phyloP scores from a whole-genome alignment of 345 rosid genomes.

The Citrus medica region DNA sequence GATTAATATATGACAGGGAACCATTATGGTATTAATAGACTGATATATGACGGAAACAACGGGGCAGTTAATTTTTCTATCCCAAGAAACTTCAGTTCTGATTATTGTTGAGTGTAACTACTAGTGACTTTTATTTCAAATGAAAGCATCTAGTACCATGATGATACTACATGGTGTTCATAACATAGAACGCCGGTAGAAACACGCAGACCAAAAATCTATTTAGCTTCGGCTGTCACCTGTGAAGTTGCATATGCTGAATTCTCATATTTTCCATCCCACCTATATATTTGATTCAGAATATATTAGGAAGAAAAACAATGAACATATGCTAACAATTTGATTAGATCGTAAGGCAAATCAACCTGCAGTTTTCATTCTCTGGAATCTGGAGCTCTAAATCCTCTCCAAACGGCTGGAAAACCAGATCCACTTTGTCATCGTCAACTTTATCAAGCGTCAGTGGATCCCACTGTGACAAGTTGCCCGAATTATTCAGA shows the following conservation, averaged over 20 bases:
- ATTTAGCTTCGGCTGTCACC: not conserved
- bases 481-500: not conserved
- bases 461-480: constrained; percentile 71
- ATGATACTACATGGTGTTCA: not conserved
- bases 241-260: constrained; percentile 40
- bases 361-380: constrained; percentile 61
- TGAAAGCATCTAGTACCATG: not conserved
- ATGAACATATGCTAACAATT: not conserved
- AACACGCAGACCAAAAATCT: not conserved
- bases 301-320: not conserved
- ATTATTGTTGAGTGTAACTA: not conserved
- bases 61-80: not conserved
- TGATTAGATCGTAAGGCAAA: not conserved
- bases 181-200: not conserved
- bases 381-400: constrained; percentile 77
- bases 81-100: no score
- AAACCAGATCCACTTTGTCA: constrained; percentile 50
- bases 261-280: constrained; percentile 76
- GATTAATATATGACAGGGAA: not conserved
- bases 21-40: not conserved
- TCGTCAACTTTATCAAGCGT: constrained; percentile 54
- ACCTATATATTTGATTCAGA: constrained; percentile 40
- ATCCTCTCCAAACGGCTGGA: constrained; percentile 55
- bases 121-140: not conserved
- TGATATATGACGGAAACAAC: not conserved